Evolutionary conservation across 2,329 filamentous ascomycete genomes (phyloP), one percentile per base, ranked within the genome.

Genomic region (Zasmidium citrigriseum): DNA sequence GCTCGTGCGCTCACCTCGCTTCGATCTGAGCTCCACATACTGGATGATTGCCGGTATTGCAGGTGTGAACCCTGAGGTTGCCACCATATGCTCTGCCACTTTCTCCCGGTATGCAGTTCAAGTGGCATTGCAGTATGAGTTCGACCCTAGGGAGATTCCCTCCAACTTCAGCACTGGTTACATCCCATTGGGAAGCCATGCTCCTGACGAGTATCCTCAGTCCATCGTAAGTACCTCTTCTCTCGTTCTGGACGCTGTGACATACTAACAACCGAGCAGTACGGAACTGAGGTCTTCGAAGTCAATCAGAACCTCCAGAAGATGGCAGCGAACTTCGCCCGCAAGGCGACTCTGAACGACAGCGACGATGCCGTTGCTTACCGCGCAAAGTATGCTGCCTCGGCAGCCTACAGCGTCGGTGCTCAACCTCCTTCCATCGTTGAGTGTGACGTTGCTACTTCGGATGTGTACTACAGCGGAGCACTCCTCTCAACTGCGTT

Each of bases 71-170:
- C 89, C 89, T 0, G 83, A 58, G 52, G 55, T 84, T 23, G 85
- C 82, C 21, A 90, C 89, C 0, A 78, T 89, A 3, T 85, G 83
- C 46, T 82, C 83, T 44, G 88, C 90, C 0, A 86, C 87, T 1
- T 84, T 93, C 54, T 83, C 86, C 38, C 82, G 84, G 21, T 93
- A 86, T 68, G 84, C 88, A 0, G 82, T 92, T 4, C 89, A 92
- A 69, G 88, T 91, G 2, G 88, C 86, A 0, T 77, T 91, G 54
- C 89, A 92, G 72, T 89, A 91, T 64, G 89, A 92, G 72, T 84
- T 92, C 60, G 89, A 91, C 65, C 76, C 83, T 1, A 83, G 89
- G 29, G 88, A 90, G 60, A 83, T 90, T 29, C 86, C 88, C 0
- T 68, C 70, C 1, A 86, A 86, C 71, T 90, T 82, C 74, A 76